phyloP scores from a whole-genome alignment of 2,329 filamentous ascomycete species.

The Pseudogymnoascus sp. region DNA sequence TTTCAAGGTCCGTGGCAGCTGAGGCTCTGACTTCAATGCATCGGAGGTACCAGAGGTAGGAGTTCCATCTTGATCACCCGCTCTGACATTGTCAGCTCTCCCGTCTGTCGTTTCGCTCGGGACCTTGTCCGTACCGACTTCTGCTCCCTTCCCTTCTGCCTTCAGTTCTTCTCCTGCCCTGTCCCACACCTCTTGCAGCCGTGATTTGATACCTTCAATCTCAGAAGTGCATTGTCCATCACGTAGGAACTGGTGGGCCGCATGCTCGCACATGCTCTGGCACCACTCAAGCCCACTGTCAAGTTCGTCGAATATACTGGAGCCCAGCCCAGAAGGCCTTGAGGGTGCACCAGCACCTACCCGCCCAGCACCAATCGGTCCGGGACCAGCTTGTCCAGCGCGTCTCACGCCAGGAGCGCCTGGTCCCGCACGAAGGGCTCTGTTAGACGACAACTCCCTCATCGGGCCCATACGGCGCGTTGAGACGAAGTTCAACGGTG shows the following conservation, averaged over 20 bases:
- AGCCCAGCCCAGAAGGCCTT: neutral
- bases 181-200: conserved; percentile 55
- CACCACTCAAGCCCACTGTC: conserved; percentile 74
- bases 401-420: neutral
- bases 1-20: neutral
- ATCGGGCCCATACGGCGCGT: conserved; percentile 33
- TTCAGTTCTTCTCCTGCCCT: neutral
- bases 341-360: neutral
- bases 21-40: neutral
- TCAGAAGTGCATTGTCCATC: conserved; percentile 78
- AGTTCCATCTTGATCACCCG: neutral
- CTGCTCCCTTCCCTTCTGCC: neutral
- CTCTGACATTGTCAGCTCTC: conserved; percentile 6
- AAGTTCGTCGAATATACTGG: conserved; percentile 59
- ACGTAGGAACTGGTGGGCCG: conserved; percentile 81
- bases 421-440: neutral
- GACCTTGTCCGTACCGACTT: conserved; percentile 1
- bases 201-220: conserved; percentile 58
- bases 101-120: neutral
- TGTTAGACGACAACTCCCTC: conserved; percentile 12
- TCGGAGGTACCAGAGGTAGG: neutral
- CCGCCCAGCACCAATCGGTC: neutral
- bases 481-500: conserved; percentile 32
- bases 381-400: neutral
- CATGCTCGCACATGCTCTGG: conserved; percentile 74